A percentile compares a stretch with the other conserved stretches of the same genome.
phyloP scores from a whole-genome alignment of 352 stramenopile species.

The Phytopythium helicoides region DNA sequence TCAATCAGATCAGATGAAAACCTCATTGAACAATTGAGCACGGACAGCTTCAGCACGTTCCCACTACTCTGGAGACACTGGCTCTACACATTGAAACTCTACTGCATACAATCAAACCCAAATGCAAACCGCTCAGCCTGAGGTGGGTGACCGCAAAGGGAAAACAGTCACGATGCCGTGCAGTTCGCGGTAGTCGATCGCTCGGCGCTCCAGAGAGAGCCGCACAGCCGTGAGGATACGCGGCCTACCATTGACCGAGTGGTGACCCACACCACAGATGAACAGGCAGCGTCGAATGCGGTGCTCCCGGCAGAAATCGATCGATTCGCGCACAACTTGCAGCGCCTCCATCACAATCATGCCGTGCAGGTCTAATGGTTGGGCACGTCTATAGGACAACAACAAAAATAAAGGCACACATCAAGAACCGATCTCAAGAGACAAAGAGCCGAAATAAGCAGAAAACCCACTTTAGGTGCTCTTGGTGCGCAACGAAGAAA shows the following conservation, averaged over 20 bases:
- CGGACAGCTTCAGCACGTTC: not conserved
- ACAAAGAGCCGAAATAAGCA: not conserved
- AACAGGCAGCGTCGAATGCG: conserved; percentile 61
- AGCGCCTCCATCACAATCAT: conserved; percentile 69
- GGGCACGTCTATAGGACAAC: conserved; percentile 28
- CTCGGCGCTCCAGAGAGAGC: conserved; percentile 53
- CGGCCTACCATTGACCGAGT: conserved; percentile 66
- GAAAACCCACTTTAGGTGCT: conserved; percentile 43
- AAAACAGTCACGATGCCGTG: conserved; percentile 62
- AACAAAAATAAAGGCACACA: conserved; percentile 7
- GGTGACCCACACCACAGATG: conserved; percentile 62
- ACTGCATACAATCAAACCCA: too few relatives aligned
- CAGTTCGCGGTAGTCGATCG: conserved; percentile 57
- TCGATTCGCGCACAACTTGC: conserved; percentile 49
- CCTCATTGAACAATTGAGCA: too few relatives aligned
- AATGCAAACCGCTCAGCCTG: not conserved
- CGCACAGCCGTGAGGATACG: conserved; percentile 58
- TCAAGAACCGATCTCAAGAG: conserved; percentile 12
- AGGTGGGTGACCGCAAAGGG: conserved; percentile 42
- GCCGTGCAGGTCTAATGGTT: conserved; percentile 60
- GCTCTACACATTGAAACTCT: too few relatives aligned
- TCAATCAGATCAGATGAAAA: too few relatives aligned
- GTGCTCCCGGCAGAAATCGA: conserved; percentile 55
- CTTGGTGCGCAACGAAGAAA: conserved; percentile 48
- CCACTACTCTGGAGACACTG: not conserved